These are phyloP conservation scores for Teunomyces gatunensis DNA, from an alignment of 805 yeast species.

Conservation along the genomic window DNA sequence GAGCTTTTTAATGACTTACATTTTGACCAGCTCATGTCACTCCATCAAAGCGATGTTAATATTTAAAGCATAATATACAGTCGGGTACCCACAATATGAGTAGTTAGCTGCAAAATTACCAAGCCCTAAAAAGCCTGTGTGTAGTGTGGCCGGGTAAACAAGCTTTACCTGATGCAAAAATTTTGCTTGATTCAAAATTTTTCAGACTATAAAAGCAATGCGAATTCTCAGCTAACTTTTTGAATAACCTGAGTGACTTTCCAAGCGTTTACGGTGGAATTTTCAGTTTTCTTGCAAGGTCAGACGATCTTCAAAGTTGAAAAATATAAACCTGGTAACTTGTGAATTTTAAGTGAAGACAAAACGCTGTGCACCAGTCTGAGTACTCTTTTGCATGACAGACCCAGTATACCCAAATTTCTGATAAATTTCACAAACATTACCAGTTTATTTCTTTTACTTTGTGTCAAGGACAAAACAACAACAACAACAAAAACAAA, in stretches of 20 bases:
- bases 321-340: conserved; percentile 8
- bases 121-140: conserved; percentile 4
- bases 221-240: neutral
- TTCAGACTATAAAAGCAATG: conserved; percentile 1
- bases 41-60: neutral
- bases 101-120: neutral
- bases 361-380: conserved; percentile 55
- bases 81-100: neutral
- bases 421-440: conserved; percentile 26
- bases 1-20: conserved; percentile 7
- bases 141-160: neutral
- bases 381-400: conserved; percentile 45
- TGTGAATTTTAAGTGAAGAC: conserved; percentile 31
- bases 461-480: neutral
- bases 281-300: conserved; percentile 7
- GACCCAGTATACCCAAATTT: conserved; percentile 47
- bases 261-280: too few species aligned
- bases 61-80: neutral
- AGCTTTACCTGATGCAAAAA: neutral
- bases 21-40: conserved; percentile 5
- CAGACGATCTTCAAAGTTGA: conserved; percentile 12
- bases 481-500: too few species aligned
- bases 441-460: conserved; percentile 7
- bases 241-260: too few species aligned
- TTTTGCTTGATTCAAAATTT: neutral